Percentiles rank a stretch among this genome's conserved stretches.
phyloP scores from a whole-genome alignment of 768 basidiomycete genomes.

The Paxillus involutus region DNA sequence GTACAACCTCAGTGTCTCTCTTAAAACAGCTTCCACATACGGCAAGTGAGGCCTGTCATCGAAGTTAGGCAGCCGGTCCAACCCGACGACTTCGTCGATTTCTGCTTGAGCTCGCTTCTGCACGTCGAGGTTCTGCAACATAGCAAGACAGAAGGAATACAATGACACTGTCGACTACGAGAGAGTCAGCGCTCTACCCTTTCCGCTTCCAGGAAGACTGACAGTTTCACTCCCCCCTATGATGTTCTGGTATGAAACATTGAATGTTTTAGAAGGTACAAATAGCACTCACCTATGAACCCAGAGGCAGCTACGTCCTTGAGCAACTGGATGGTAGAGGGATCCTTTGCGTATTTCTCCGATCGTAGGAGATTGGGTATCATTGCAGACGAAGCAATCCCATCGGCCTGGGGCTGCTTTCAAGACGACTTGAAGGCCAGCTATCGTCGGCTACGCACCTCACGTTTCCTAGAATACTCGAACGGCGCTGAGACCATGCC shows the following conservation, averaged over 20 bases:
- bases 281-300: background rate
- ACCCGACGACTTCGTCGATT: conserved; percentile 5
- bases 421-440: background rate
- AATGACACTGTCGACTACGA: background rate
- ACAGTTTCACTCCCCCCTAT: conserved; percentile 1
- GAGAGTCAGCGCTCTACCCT: background rate
- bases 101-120: conserved; percentile 1
- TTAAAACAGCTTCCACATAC: conserved; percentile 1
- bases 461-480: background rate
- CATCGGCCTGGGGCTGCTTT: background rate
- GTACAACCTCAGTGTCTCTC: background rate
- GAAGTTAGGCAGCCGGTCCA: conserved; percentile 3
- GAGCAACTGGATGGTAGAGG: conserved; percentile 3
- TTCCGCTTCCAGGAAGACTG: background rate
- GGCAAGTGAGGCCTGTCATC: conserved; percentile 2
- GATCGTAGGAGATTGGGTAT: background rate
- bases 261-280: background rate
- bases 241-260: background rate
- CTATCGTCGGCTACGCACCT: background rate
- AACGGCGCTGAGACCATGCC: background rate
- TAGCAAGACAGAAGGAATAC: background rate
- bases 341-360: background rate
- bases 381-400: conserved; percentile 6
- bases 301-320: background rate
- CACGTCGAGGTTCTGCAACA: conserved; percentile 1